Base-by-base conservation (phyloP, 2,329 filamentous ascomycete genomes). In the Microdochium paspali region DNA sequence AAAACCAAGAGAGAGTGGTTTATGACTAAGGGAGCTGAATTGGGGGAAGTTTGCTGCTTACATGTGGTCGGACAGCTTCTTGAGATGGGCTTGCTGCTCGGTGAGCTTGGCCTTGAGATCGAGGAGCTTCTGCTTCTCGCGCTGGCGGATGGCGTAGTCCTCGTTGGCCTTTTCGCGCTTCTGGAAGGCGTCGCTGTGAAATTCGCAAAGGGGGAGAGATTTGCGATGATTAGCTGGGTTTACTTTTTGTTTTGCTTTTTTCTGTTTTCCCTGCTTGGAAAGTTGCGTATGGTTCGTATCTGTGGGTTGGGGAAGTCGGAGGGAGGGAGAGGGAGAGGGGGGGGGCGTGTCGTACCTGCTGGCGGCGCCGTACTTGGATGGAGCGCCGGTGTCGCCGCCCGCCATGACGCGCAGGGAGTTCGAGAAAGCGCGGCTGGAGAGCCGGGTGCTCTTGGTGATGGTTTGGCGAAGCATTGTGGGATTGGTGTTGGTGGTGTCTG, bases 111-210 rank as follows among this genome's bases (percentile, higher is more conserved):
- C 75, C 69, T 80, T 84, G 59, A 95, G 82, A 64, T 80, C 79
- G 46, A 78, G 58, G 53, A 96, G 84, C 88, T 95, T 96, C 73
- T 90, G 83, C 72, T 82, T 81, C 79, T 97, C 93, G 64, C 90
- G 87, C 73, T 86, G 74, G 61, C 82, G 81, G 71, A 98, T 90
- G 70, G 86, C 87, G 58, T 80, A 80, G 66, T 90, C 84, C 74
- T 97, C 93, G 64, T 73, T 77, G 56, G 91, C 91, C 65, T 84
- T 80, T 72, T 98, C 93, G 59, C 93, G 89, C 72, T 85, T 85
- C 72, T 84, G 88, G 80, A 96, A 98, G 49, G 88, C 82, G 65
- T 98, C 91, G 58, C 91, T 95, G 56, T 58, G 44, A 28, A 21
- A 13, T 35, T 7, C n/a, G n/a, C n/a, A n/a, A 4, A 18, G 18